These are phyloP conservation scores for Thraustochytrium striatum DNA, from an alignment of 352 stramenopile species.

Conservation along the genomic window DNA sequence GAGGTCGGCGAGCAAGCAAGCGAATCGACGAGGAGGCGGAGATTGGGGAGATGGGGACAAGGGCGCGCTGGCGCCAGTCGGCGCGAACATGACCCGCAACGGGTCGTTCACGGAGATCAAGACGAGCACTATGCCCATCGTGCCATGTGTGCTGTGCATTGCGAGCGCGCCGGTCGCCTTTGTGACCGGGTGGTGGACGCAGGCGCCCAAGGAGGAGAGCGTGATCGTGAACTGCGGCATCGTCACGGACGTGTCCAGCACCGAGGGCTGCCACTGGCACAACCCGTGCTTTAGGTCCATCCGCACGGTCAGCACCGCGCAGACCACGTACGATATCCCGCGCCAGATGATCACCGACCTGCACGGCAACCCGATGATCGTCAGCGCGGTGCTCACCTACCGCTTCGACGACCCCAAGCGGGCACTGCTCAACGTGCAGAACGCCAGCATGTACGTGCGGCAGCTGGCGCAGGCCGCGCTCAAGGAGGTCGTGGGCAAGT, in stretches of 20 bases:
- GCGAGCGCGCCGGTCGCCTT: neutral
- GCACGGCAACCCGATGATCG: conserved; percentile 17
- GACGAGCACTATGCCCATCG: neutral
- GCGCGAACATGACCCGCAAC: no score
- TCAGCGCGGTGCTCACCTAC: conserved; percentile 29
- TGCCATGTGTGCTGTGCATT: neutral
- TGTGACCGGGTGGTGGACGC: neutral
- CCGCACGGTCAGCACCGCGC: neutral
- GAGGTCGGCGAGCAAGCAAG: no score
- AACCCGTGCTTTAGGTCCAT: conserved; percentile 16
- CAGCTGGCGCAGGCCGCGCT: neutral
- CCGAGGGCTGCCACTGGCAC: conserved; percentile 35
- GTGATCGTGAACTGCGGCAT: conserved; percentile 14
- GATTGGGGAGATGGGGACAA: no score
- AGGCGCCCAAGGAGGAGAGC: conserved; percentile 15
- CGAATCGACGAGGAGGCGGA: no score
- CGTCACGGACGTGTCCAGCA: neutral
- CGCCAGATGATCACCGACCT: conserved; percentile 40
- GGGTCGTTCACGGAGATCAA: conserved; percentile 22
- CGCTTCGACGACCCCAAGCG: neutral
- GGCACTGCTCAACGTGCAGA: conserved; percentile 27
- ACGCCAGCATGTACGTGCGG: neutral
- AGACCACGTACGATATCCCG: conserved; percentile 25
- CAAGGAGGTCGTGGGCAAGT: conserved; percentile 32
- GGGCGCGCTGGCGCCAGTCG: no score